Base-by-base conservation (phyloP, 2,329 filamentous ascomycete genomes). In the Arthrobotrys megalospora region DNA sequence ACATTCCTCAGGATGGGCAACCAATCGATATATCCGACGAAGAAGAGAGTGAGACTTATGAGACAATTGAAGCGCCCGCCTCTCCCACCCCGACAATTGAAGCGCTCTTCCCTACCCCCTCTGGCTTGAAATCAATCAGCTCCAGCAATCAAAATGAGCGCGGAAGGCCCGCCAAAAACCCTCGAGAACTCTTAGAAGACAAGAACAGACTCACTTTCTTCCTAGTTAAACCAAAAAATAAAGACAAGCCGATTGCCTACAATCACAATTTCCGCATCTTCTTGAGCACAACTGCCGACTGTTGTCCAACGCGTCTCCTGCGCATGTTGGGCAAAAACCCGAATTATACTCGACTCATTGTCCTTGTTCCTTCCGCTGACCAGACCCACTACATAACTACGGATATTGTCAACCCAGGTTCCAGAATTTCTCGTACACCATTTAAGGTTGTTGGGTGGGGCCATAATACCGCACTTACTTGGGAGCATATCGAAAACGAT, bases 401-500 rank as follows among this genome's bases (percentile, higher is more conserved):
- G 4, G 62, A 71, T 4, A 38, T 68, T 6, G 58, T 78, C 53
- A 72, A 36, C 3, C 67, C 75, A 14, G 75, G 62, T 6, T 67
- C 75, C 32, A 43, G 52, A 11, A 28, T 72, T 10, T 62, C 62
- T 14, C 34, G 14, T 3, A 55, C 53, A 3, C 7, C 67, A 0
- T 41, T 78, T 28, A 53, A 14, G 16, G 53, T 58, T 2, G 21
- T 72, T 2, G 75, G 68, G 3, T 72, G 67, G 62, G 8, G 28
- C 0, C 6, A 14, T 16, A n/a, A 19, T 34, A 12, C 28, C 3
- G 72, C 45, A n/a, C 47, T 78, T 19, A 50, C 50, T 14, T 72
- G 67, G 75, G 75, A 78, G 63, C 62, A 72, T 64, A 53, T 72
- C 6, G 8, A 24, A n/a, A 68, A 78, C 21, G 55, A 36, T 2